Conservation (phyloP, 1,284 basidiomycete genomes). For the Trichosporon coremiiforme region DNA sequence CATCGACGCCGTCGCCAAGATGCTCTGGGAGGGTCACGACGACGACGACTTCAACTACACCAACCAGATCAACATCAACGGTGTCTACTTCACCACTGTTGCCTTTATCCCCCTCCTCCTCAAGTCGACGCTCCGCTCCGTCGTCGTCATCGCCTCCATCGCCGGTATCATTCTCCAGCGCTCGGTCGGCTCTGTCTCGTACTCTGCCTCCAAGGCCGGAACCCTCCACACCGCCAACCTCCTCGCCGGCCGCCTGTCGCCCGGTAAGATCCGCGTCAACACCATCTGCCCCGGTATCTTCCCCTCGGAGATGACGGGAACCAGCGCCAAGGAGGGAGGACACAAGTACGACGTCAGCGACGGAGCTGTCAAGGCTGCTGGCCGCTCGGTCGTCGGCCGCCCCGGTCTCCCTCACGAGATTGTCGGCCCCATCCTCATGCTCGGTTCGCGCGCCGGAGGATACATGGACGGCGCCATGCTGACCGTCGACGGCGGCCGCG, state of each 20-base stretch:
- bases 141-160: constrained; percentile 53
- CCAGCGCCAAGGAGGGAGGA: constrained; percentile 24
- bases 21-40: constrained; percentile 46
- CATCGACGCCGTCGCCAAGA: constrained; percentile 43
- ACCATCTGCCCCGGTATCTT: constrained; percentile 49
- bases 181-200: constrained; percentile 42
- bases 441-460: constrained; percentile 47
- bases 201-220: constrained; percentile 52
- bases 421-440: constrained; percentile 50
- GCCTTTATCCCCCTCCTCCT: constrained; percentile 47
- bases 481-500: constrained; percentile 51
- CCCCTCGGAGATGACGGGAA: constrained; percentile 49
- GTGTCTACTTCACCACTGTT: constrained; percentile 52
- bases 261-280: constrained; percentile 51
- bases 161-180: constrained; percentile 50
- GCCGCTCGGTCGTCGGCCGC: constrained; percentile 48
- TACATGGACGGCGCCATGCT: constrained; percentile 52
- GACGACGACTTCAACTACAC: constrained; percentile 44
- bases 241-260: constrained; percentile 43
- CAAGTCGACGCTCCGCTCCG: constrained; percentile 46
- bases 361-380: constrained; percentile 35
- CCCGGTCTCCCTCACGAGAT: constrained; percentile 53
- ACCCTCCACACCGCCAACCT: constrained; percentile 43
- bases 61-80: constrained; percentile 45
- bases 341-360: constrained; percentile 36